phyloP scores from a whole-genome alignment of 805 yeast genomes.

The Kuraishia cidri region DNA sequence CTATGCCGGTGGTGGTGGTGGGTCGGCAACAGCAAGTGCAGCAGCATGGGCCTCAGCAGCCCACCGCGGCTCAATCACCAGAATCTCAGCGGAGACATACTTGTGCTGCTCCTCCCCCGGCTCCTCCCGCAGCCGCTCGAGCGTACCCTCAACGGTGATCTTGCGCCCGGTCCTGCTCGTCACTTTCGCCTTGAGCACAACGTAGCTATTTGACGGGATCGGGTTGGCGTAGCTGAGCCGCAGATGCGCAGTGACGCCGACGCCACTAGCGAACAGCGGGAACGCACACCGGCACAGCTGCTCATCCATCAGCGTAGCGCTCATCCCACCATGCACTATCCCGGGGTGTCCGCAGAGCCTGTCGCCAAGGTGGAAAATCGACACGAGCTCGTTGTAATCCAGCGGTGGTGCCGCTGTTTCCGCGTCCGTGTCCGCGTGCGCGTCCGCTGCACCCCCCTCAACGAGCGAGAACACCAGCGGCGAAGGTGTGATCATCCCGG shows the following conservation, averaged over 20 bases:
- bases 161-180: constrained; percentile 1
- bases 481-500: constrained; percentile 4
- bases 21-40: too few species aligned
- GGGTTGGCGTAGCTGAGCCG: constrained; percentile 29
- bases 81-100: constrained; percentile 1
- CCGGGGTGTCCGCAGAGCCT: constrained; percentile 37
- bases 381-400: constrained; percentile 28
- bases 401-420: constrained; percentile 1
- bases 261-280: constrained; percentile 31
- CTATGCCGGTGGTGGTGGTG: too few species aligned
- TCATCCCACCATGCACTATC: constrained; percentile 42
- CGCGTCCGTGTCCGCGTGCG: not conserved
- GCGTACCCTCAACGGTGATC: constrained; percentile 1
- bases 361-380: constrained; percentile 36
- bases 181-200: constrained; percentile 2
- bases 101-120: not conserved
- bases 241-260: constrained; percentile 42
- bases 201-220: constrained; percentile 1
- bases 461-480: constrained; percentile 6
- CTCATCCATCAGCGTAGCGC: constrained; percentile 45
- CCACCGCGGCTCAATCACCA: constrained; percentile 3
- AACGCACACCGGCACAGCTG: constrained; percentile 42
- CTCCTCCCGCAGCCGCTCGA: not conserved
- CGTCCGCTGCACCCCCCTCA: not conserved
- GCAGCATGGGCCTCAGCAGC: too few species aligned